Conservation (phyloP, 116 monocot species). For the Dioscorea cayenensis region DNA sequence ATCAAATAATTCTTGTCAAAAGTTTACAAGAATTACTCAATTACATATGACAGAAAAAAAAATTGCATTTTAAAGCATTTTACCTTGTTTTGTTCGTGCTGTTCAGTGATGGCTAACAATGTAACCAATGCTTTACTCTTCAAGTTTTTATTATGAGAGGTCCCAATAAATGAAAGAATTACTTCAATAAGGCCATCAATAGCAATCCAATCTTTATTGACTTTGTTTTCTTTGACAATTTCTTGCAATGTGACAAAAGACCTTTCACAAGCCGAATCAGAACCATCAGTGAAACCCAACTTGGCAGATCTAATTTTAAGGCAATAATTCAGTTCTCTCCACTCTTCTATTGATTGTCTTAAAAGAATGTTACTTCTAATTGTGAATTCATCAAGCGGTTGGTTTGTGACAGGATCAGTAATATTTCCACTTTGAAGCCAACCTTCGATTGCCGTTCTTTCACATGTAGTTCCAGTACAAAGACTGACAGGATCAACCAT, state of each 20-base stretch:
- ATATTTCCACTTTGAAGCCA: constrained; percentile 6
- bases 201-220: constrained; percentile 16
- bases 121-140: constrained; percentile 6
- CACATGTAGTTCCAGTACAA: constrained; percentile 18
- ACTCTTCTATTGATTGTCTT: constrained; percentile 15
- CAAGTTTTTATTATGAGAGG: neutral
- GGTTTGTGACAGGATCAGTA: constrained; percentile 6
- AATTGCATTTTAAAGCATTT: neutral
- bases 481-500: constrained; percentile 23
- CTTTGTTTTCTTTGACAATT: constrained; percentile 7
- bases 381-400: constrained; percentile 4
- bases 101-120: constrained; percentile 7
- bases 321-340: constrained; percentile 19
- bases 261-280: constrained; percentile 2
- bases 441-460: constrained; percentile 12
- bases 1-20: too few species aligned
- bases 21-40: too few species aligned
- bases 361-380: constrained; percentile 12
- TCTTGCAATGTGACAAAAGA: constrained; percentile 8
- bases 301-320: constrained; percentile 18
- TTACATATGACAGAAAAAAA: too few species aligned
- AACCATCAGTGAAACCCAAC: constrained; percentile 5
- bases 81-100: constrained; percentile 18
- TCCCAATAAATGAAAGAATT: constrained; percentile 1
- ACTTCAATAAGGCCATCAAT: constrained; percentile 21